Evolutionary conservation across 148 eudicot genomes (phyloP).

Genomic region (Pharnaceum exiguum): DNA sequence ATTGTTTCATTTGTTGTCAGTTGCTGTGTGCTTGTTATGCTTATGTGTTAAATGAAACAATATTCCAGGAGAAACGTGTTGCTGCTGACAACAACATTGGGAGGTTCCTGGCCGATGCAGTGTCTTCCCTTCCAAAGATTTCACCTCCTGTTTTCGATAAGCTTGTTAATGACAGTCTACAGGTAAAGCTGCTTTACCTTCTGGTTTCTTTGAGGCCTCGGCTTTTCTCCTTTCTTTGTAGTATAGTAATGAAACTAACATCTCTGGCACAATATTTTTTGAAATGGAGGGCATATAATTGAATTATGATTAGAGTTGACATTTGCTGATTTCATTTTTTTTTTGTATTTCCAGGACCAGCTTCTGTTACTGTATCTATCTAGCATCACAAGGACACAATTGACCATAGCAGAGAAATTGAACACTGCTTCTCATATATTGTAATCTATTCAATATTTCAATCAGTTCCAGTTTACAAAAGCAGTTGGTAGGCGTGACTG

Average conservation of each 20-base stretch:
- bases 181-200: conserved; percentile 33
- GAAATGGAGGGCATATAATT: too few species aligned
- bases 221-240: neutral
- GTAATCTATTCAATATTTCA: conserved; percentile 29
- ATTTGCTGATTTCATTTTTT: neutral
- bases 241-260: too few species aligned
- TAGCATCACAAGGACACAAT: conserved; percentile 89
- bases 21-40: neutral
- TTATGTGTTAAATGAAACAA: neutral
- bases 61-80: conserved; percentile 60
- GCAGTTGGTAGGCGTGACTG: neutral
- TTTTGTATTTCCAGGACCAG: conserved; percentile 57
- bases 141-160: conserved; percentile 69
- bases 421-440: conserved; percentile 95
- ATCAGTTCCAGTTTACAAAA: neutral
- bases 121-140: conserved; percentile 75
- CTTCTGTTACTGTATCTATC: conserved; percentile 77
- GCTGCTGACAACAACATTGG: conserved; percentile 79
- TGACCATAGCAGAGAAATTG: conserved; percentile 83
- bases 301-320: too few species aligned
- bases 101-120: conserved; percentile 67
- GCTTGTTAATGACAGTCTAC: conserved; percentile 76
- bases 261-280: neutral
- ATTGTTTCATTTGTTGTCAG: neutral
- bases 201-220: neutral